These are phyloP conservation scores for Magnusiomyces paraingens DNA, from an alignment of 1,139 yeast genomes.

Conservation along the genomic window DNA sequence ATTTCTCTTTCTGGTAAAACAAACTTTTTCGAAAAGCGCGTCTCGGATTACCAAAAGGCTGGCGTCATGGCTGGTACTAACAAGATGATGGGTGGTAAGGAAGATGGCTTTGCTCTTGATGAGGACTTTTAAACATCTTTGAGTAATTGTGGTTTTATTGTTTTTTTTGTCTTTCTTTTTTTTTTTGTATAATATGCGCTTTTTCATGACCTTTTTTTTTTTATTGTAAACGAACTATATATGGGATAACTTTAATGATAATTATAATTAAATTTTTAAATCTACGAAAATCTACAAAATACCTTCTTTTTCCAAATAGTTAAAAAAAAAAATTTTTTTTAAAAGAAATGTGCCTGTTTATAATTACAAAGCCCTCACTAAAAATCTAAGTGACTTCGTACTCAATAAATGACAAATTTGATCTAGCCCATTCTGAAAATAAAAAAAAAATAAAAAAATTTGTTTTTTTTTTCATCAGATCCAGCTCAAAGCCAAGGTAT, in stretches of 20 bases:
- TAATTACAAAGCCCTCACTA: slow-evolving; percentile 7
- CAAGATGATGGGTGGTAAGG: slow-evolving; percentile 34
- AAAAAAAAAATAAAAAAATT: no score
- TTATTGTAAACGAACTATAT: no score
- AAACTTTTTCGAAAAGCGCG: slow-evolving; percentile 98
- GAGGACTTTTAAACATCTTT: slow-evolving; percentile 37
- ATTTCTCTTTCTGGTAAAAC: slow-evolving; percentile 97
- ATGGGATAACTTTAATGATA: no score
- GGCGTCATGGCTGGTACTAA: slow-evolving; percentile 78
- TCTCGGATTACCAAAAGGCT: slow-evolving; percentile 97
- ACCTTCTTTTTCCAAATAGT: neutral
- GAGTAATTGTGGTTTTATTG: neutral
- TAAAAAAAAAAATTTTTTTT: no score
- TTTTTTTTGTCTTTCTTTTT: neutral
- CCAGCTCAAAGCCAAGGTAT: slow-evolving; percentile 23
- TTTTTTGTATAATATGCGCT: neutral
- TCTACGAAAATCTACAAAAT: neutral
- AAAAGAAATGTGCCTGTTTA: neutral
- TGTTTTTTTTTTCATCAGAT: slow-evolving; percentile 14
- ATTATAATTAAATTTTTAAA: no score
- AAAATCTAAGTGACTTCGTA: slow-evolving; percentile 4
- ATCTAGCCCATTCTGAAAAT: slow-evolving; percentile 5
- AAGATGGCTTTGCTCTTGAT: slow-evolving; percentile 41
- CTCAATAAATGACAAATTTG: slow-evolving; percentile 2
- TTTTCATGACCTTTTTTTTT: neutral